Conservation (phyloP, 345 rosid genomes). For the Eucalyptus tenuipes region DNA sequence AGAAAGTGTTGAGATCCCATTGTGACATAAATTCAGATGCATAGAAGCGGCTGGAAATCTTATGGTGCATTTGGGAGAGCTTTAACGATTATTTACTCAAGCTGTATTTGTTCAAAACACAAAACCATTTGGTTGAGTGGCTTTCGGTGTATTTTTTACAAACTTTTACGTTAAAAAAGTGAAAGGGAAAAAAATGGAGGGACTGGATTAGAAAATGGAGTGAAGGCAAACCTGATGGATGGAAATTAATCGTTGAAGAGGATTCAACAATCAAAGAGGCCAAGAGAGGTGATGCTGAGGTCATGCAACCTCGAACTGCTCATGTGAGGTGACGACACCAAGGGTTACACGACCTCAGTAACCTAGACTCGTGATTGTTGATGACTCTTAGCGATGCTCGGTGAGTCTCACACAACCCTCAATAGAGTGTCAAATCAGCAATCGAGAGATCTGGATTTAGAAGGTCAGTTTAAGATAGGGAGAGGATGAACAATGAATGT, state of each 20-base stretch:
- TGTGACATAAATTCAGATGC: not conserved
- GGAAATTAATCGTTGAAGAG: not conserved
- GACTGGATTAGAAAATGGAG: not conserved
- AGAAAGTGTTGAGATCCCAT: not conserved
- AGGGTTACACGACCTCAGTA: not conserved
- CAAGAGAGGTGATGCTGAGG: not conserved
- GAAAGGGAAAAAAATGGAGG: not conserved
- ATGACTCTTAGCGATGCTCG: not conserved
- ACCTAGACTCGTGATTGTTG: not conserved
- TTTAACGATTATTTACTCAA: not conserved
- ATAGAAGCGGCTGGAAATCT: not conserved
- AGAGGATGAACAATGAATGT: not conserved
- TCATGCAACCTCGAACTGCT: not conserved
- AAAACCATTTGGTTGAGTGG: not conserved
- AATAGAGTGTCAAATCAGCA: not conserved
- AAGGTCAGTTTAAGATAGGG: not conserved
- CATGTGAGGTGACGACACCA: not conserved
- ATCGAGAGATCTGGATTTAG: not conserved
- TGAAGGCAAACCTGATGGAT: not conserved
- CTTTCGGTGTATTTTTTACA: not conserved
- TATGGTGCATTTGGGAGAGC: not conserved
- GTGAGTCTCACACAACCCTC: not conserved
- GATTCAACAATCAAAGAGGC: not conserved
- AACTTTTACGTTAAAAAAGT: not conserved
- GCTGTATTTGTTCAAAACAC: not conserved